These are phyloP conservation scores for Vigna angularis DNA, from an alignment of 306 rosid genomes.

Conservation along the genomic window DNA sequence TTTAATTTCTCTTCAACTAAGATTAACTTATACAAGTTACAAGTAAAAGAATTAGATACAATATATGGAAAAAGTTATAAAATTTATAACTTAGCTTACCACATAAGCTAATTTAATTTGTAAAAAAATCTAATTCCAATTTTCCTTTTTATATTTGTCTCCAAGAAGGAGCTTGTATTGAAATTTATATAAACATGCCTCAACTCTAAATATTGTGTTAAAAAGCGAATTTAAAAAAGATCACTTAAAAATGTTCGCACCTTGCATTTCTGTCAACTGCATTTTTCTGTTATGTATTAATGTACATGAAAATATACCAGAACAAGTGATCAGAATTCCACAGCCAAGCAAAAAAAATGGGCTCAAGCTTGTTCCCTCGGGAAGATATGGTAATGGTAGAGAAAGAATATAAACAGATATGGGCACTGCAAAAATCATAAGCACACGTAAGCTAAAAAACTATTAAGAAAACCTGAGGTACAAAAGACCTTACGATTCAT, in stretches of 20 bases:
- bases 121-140: no score
- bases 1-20: no score
- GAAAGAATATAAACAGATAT: conserved; percentile 78
- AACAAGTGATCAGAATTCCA: conserved; percentile 49
- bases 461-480: background rate
- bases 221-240: background rate
- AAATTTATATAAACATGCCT: no score
- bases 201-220: background rate
- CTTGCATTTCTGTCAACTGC: background rate
- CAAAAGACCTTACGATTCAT: background rate
- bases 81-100: no score
- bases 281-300: background rate
- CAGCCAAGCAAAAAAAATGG: conserved; percentile 80
- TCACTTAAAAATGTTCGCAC: background rate
- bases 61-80: no score
- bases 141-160: no score
- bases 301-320: background rate
- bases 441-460: conserved; percentile 31
- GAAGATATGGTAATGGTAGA: conserved; percentile 84
- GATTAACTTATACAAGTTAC: no score
- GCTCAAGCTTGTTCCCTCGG: conserved; percentile 65
- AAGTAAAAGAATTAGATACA: no score
- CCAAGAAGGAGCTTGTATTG: no score
- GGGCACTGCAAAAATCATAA: conserved; percentile 75
- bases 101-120: no score